A percentile compares a stretch with the other conserved stretches of the same genome.
Conservation (phyloP, 2,329 filamentous ascomycete species). For the Fusarium secorum region DNA sequence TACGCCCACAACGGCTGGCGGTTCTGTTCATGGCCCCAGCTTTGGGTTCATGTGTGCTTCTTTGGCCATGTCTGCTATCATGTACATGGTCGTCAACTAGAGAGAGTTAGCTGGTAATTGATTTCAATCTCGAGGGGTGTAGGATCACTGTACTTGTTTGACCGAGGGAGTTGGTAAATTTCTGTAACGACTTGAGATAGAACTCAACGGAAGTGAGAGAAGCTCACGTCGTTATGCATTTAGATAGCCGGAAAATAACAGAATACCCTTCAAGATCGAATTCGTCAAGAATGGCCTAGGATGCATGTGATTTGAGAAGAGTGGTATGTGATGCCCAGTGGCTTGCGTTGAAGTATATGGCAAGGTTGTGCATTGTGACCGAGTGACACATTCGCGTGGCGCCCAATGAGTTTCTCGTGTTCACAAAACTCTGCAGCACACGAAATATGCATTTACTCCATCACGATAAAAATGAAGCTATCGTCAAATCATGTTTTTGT, state of each 20-base stretch:
- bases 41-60: slow-evolving; percentile 28
- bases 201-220: slow-evolving; percentile 4
- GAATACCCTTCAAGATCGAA: background rate
- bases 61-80: slow-evolving; percentile 24
- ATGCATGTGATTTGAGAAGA: background rate
- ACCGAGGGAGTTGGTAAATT: slow-evolving; percentile 2
- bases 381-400: background rate
- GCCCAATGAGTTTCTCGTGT: background rate
- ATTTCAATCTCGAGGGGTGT: background rate
- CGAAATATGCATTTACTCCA: background rate
- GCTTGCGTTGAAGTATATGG: background rate
- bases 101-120: background rate
- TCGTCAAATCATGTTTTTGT: background rate
- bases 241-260: background rate
- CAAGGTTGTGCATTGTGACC: background rate
- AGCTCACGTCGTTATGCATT: background rate
- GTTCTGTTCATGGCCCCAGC: slow-evolving; percentile 19
- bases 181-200: slow-evolving; percentile 13
- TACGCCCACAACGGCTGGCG: slow-evolving; percentile 22
- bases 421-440: background rate
- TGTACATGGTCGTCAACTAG: slow-evolving; percentile 32
- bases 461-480: slow-evolving; percentile 8
- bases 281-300: accelerated
- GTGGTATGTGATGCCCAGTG: too few relatives aligned
- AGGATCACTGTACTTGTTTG: slow-evolving; percentile 7